These are phyloP conservation scores for Stylonectria norvegica DNA, from an alignment of 2,329 filamentous ascomycete genomes.

Conservation along the genomic window DNA sequence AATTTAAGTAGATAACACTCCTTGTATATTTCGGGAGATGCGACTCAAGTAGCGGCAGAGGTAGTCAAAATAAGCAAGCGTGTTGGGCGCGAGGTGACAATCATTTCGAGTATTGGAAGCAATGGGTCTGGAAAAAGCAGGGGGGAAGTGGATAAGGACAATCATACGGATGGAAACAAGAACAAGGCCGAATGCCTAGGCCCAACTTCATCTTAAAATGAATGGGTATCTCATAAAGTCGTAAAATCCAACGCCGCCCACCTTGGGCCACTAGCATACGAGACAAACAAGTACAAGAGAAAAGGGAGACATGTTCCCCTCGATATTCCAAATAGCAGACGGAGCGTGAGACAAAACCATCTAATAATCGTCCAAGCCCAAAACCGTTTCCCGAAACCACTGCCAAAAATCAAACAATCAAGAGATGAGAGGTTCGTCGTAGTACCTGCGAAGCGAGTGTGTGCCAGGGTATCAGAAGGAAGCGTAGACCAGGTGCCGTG, in stretches of 20 bases:
- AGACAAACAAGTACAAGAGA: slow-evolving; percentile 11
- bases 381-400: slow-evolving; percentile 3
- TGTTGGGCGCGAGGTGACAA: too few relatives aligned
- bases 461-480: slow-evolving; percentile 4
- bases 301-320: slow-evolving; percentile 1
- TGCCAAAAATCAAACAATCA: slow-evolving; percentile 4
- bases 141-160: too few relatives aligned
- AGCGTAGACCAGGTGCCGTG: slow-evolving; percentile 9
- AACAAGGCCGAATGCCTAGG: too few relatives aligned
- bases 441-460: slow-evolving; percentile 7
- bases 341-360: slow-evolving; percentile 8
- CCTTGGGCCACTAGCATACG: slow-evolving; percentile 3
- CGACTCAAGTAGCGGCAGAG: too few relatives aligned
- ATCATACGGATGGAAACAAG: too few relatives aligned
- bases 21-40: too few relatives aligned
- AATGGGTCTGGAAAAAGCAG: too few relatives aligned
- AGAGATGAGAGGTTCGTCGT: slow-evolving; percentile 6
- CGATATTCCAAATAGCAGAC: neutral
- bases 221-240: slow-evolving; percentile 26
- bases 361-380: slow-evolving; percentile 15
- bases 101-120: too few relatives aligned
- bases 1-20: too few relatives aligned
- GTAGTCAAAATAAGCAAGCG: too few relatives aligned
- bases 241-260: slow-evolving; percentile 11
- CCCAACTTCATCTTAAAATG: slow-evolving; percentile 21